Conservation (phyloP, 2,329 filamentous ascomycete genomes). For the Cercospora sesami region DNA sequence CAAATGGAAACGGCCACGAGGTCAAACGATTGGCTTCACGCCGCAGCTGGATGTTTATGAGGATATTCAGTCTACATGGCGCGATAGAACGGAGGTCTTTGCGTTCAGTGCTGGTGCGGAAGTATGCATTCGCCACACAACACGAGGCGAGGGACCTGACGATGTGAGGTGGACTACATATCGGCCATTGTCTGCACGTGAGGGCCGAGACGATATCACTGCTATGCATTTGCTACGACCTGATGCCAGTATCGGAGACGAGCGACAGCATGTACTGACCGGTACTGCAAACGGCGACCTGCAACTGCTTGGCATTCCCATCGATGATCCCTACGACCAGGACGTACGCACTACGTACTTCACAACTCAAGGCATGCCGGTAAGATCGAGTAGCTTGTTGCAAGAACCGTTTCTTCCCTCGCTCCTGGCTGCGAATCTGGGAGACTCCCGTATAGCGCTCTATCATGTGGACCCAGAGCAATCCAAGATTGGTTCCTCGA, state of each 20-base stretch:
- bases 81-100: constrained; percentile 56
- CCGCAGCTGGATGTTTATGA: constrained; percentile 44
- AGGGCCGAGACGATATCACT: constrained; percentile 61
- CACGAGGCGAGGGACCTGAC: constrained; percentile 28
- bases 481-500: constrained; percentile 41
- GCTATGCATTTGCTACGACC: constrained; percentile 54
- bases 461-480: constrained; percentile 33
- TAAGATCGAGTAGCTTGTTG: constrained; percentile 47
- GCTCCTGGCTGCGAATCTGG: constrained; percentile 55
- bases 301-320: constrained; percentile 38
- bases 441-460: constrained; percentile 44
- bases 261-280: constrained; percentile 53
- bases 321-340: constrained; percentile 18
- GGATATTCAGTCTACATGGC: constrained; percentile 42
- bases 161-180: constrained; percentile 53
- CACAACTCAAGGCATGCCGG: constrained; percentile 45
- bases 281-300: constrained; percentile 59
- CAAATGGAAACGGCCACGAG: constrained; percentile 45
- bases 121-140: constrained; percentile 52
- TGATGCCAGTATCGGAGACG: constrained; percentile 37
- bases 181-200: constrained; percentile 51
- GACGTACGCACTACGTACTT: constrained; percentile 43
- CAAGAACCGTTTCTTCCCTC: constrained; percentile 24
- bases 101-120: constrained; percentile 63
- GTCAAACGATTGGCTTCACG: constrained; percentile 60